phyloP scores from a whole-genome alignment of 768 basidiomycete genomes.

The Termitomyces sp. region DNA sequence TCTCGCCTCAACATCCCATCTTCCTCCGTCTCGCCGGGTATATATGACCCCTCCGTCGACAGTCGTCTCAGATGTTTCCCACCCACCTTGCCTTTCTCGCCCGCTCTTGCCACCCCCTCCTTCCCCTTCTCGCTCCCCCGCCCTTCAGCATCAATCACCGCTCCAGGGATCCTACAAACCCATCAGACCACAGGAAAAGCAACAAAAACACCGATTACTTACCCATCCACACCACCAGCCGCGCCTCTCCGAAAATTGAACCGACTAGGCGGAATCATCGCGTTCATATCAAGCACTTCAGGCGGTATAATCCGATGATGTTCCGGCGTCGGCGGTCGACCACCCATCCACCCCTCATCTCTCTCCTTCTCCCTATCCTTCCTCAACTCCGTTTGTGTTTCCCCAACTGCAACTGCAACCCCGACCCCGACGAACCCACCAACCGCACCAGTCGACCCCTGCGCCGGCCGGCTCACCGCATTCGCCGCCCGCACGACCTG shows the following conservation, averaged over 20 bases:
- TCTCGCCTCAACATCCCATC: constrained; percentile 77
- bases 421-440: constrained; percentile 11
- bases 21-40: constrained; percentile 82
- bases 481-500: constrained; percentile 23
- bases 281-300: neutral
- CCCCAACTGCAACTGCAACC: constrained; percentile 8
- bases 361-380: constrained; percentile 20
- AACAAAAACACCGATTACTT: constrained; percentile 14
- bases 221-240: constrained; percentile 11
- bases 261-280: constrained; percentile 61
- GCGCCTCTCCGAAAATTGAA: constrained; percentile 56
- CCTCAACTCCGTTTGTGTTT: neutral
- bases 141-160: neutral
- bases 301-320: constrained; percentile 56
- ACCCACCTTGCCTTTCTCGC: neutral
- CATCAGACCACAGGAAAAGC: neutral
- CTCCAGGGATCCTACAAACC: neutral
- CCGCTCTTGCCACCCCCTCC: neutral
- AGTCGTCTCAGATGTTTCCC: constrained; percentile 25
- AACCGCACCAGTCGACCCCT: constrained; percentile 5
- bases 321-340: neutral
- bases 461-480: neutral
- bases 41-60: constrained; percentile 57
- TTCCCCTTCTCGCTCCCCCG: neutral
- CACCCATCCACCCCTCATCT: constrained; percentile 21